A percentile compares a stretch with the other conserved stretches of the same genome.
These are phyloP conservation scores for Sclerotinia trifoliorum DNA, from an alignment of 2,329 filamentous ascomycete genomes.

Conservation along the genomic window DNA sequence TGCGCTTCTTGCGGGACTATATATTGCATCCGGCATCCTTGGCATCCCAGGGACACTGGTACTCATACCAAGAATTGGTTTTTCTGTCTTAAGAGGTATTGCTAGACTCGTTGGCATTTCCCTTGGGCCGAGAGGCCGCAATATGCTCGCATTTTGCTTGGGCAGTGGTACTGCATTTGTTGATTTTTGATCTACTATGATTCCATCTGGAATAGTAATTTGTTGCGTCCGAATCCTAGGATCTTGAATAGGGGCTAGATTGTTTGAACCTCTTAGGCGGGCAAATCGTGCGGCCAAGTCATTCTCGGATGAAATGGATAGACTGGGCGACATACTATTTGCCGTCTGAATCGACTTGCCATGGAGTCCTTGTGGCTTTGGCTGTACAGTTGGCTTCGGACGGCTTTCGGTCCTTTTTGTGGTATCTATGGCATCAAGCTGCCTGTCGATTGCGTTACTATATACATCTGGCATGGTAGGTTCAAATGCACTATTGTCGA, in stretches of 20 bases:
- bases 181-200: conserved; percentile 13
- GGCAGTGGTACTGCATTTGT: conserved; percentile 6
- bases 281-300: conserved; percentile 59
- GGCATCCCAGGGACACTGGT: conserved; percentile 37
- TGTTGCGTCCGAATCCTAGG: conserved; percentile 53
- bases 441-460: neutral
- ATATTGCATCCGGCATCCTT: conserved; percentile 41
- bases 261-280: conserved; percentile 47
- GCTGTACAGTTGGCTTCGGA: conserved; percentile 50
- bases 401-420: neutral
- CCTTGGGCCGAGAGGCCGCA: conserved; percentile 33
- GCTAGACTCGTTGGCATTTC: conserved; percentile 37
- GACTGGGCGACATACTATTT: conserved; percentile 33
- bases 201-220: conserved; percentile 43
- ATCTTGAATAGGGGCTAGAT: conserved; percentile 48
- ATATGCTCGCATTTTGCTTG: conserved; percentile 21
- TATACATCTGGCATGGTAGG: neutral
- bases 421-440: neutral
- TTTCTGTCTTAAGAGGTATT: conserved; percentile 26
- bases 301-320: conserved; percentile 37
- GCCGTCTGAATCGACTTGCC: conserved; percentile 55
- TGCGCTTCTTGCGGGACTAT: conserved; percentile 39
- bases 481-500: conserved; percentile 26
- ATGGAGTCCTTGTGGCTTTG: conserved; percentile 66
- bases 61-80: conserved; percentile 31